phyloP scores from a whole-genome alignment of 495 filamentous ascomycete genomes.

The Jackrogersella minutella region DNA sequence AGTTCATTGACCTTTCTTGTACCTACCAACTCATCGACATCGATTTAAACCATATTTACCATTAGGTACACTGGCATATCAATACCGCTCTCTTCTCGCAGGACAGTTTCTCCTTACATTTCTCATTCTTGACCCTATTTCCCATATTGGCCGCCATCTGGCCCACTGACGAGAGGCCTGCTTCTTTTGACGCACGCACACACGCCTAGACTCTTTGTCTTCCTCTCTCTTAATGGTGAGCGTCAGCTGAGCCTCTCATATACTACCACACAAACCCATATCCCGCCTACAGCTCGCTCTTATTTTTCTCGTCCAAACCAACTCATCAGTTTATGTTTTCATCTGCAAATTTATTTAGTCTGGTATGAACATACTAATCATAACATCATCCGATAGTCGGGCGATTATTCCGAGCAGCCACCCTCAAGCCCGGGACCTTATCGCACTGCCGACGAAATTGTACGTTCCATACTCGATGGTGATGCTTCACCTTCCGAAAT shows the following conservation, averaged over 20 bases:
- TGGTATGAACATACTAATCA: not conserved
- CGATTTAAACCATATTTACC: constrained; percentile 8
- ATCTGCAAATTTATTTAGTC: not conserved
- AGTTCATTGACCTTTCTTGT: constrained; percentile 13
- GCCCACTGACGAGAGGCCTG: constrained; percentile 17
- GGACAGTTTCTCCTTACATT: not conserved
- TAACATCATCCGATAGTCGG: constrained; percentile 57
- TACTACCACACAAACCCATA: constrained; percentile 2
- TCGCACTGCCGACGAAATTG: constrained; percentile 53
- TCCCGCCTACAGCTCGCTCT: not conserved
- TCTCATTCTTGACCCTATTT: not conserved
- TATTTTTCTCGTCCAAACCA: not conserved
- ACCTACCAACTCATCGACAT: not conserved
- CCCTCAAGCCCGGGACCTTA: constrained; percentile 53
- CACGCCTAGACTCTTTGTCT: constrained; percentile 16
- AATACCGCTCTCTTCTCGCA: not conserved
- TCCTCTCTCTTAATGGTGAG: constrained; percentile 43
- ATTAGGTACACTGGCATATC: constrained; percentile 3
- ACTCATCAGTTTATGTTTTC: not conserved
- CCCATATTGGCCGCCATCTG: constrained; percentile 11
- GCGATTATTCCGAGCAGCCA: constrained; percentile 65
- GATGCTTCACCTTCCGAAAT: constrained; percentile 45
- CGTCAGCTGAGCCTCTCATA: constrained; percentile 6
- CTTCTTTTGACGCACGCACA: not conserved
- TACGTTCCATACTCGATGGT: constrained; percentile 51